phyloP scores from a whole-genome alignment of 2,329 filamentous ascomycete species.

The Colletotrichum destructivum region DNA sequence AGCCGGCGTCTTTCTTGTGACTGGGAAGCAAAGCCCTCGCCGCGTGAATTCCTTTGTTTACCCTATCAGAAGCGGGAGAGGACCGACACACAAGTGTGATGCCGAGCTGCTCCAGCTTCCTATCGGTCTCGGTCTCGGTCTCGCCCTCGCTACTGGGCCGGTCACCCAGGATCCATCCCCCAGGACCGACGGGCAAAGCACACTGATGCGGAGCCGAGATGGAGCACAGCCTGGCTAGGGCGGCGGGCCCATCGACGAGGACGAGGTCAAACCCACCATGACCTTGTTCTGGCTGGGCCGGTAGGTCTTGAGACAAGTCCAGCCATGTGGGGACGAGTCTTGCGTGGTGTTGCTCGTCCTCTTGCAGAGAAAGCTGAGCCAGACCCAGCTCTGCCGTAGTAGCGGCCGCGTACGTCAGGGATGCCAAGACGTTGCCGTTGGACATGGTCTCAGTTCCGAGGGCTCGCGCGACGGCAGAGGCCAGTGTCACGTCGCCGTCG shows the following conservation, averaged over 20 bases:
- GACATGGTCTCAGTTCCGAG: constrained; percentile 1
- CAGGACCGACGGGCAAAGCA: background rate
- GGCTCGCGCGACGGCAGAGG: background rate
- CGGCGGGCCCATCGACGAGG: background rate
- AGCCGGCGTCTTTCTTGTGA: too few relatives aligned
- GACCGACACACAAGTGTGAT: too few relatives aligned
- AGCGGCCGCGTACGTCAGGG: constrained; percentile 9
- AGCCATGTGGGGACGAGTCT: background rate
- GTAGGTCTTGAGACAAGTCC: background rate
- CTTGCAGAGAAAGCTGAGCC: background rate
- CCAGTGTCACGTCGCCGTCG: background rate
- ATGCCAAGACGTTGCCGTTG: background rate
- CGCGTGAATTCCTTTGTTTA: too few relatives aligned
- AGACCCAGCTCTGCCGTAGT: background rate
- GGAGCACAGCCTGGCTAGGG: background rate
- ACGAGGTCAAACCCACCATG: background rate
- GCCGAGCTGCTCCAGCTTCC: too few relatives aligned
- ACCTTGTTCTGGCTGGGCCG: background rate
- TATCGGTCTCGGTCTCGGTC: too few relatives aligned
- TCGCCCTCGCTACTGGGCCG: too few relatives aligned
- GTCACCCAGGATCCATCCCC: too few relatives aligned
- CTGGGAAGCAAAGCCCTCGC: too few relatives aligned
- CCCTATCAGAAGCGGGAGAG: too few relatives aligned
- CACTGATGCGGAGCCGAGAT: background rate
- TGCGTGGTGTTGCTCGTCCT: background rate